Evolutionary conservation across 2,329 filamentous ascomycete species (phyloP).

Genomic region (Parafenestella ontariensis): DNA sequence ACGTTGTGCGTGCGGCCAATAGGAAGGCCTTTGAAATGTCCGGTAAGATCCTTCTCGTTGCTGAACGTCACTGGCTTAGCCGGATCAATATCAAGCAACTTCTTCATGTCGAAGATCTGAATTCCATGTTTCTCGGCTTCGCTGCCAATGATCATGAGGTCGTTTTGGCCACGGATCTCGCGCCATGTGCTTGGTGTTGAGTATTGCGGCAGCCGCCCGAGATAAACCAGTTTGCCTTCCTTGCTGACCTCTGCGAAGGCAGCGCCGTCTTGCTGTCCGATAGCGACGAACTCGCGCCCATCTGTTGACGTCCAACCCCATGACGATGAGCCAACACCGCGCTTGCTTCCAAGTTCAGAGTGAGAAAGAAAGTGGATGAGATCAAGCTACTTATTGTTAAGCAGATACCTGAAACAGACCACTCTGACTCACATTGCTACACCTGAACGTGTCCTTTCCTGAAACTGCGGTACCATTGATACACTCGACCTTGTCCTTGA

Average conservation of each 20-base stretch:
- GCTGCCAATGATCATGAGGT: conserved; percentile 54
- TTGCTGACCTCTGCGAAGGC: conserved; percentile 62
- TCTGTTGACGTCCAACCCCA: conserved; percentile 62
- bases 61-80: conserved; percentile 45
- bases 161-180: conserved; percentile 58
- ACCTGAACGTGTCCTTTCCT: conserved; percentile 47
- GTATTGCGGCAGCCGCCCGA: conserved; percentile 61
- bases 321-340: conserved; percentile 54
- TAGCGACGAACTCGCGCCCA: conserved; percentile 63
- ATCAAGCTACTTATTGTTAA: conserved; percentile 52
- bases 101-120: conserved; percentile 69
- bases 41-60: conserved; percentile 42
- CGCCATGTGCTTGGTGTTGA: conserved; percentile 59
- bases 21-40: conserved; percentile 46
- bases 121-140: conserved; percentile 59
- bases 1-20: conserved; percentile 48
- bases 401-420: not conserved
- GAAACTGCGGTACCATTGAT: conserved; percentile 47
- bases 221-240: conserved; percentile 60
- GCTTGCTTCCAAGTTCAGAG: conserved; percentile 58
- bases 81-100: conserved; percentile 44
- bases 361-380: conserved; percentile 65
- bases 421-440: conserved; percentile 23
- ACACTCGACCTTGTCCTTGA: conserved; percentile 45
- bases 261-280: conserved; percentile 62